Base-by-base conservation (phyloP, 306 rosid genomes). In the Arachis hypogaea region DNA sequence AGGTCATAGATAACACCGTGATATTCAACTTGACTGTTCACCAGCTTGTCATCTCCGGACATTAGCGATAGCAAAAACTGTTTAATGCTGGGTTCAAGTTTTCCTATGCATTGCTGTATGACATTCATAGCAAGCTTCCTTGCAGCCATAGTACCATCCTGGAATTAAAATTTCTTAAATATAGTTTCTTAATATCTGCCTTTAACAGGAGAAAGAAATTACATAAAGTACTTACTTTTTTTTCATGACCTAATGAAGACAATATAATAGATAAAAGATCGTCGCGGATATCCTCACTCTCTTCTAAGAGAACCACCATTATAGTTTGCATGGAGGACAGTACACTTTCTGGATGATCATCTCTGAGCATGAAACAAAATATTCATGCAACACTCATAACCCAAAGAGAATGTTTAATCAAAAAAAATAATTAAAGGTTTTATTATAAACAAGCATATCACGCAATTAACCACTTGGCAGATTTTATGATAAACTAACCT, bases 91-190 rank as follows among this genome's bases (percentile, higher is more conserved):
- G 97, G 82, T 85, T 95, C 99, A 79, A 95, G 99, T 81, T 90
- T 92, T 81, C 78, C 99, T 2, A 85, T 90, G 11, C 88, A 90
- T 42, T 87, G 88, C 59, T 83, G 88, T 90, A 95, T 82, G 80
- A 95, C 98, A 86, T 88, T 90, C 98, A 95, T 95, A n/a, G 96
- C 93, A 80, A 95, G 93, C 90, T 77, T 92, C 91, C 96, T 95
- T 57, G 97, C 93, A 82, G 98, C 97, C 87, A 70, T 69, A 82
- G 87, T 83, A 78, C 88, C 68, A 74, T 81, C 96, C 99, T 95
- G 91, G 75, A 82, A 87, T 75, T 56, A 61, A 81, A 76, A 59
- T 44, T 66, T 11, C 57, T 65, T 59, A 76, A 50, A 54, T 66
- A 68, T 70, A 47, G 42, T 66, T 72, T 63, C 66, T 46, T 59